Conservation (phyloP, 495 filamentous ascomycete genomes). For the Penicillium longicatenatum region DNA sequence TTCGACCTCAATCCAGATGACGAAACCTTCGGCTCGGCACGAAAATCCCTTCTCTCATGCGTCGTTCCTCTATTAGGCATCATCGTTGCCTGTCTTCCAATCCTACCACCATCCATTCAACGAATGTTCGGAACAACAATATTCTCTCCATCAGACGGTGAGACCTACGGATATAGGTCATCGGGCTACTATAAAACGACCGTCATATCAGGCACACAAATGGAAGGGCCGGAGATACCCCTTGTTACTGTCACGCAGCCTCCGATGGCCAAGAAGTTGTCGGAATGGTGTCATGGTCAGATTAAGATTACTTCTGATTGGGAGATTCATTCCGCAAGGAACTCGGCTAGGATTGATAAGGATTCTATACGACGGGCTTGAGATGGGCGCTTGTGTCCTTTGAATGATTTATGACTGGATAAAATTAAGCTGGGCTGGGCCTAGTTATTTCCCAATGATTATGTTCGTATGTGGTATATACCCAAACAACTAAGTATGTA, state of each 20-base stretch:
- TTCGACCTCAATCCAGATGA: conserved; percentile 13
- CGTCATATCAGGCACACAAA: conserved; percentile 5
- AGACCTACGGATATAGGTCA: background rate
- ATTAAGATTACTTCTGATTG: conserved; percentile 32
- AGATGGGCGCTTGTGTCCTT: background rate
- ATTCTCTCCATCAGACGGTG: conserved; percentile 6
- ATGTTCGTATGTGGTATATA: too few relatives aligned
- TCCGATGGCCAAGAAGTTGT: conserved; percentile 22
- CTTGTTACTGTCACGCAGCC: conserved; percentile 22
- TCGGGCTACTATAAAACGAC: conserved; percentile 22
- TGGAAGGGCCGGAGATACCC: conserved; percentile 25
- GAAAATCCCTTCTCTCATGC: conserved; percentile 21
- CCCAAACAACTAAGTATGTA: too few relatives aligned
- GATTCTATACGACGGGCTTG: conserved; percentile 1
- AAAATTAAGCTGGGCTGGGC: background rate
- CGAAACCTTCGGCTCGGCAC: conserved; percentile 15
- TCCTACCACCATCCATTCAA: conserved; percentile 11
- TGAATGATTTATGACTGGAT: background rate
- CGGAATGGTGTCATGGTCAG: conserved; percentile 24
- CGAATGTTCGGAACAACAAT: conserved; percentile 6
- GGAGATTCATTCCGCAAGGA: conserved; percentile 34
- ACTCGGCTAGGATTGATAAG: conserved; percentile 13
- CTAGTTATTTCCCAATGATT: background rate
- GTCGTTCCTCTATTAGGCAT: conserved; percentile 19
- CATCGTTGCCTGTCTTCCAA: conserved; percentile 24